Base-by-base conservation (phyloP, 2,329 filamentous ascomycete genomes). In the Aspergillus sp. region DNA sequence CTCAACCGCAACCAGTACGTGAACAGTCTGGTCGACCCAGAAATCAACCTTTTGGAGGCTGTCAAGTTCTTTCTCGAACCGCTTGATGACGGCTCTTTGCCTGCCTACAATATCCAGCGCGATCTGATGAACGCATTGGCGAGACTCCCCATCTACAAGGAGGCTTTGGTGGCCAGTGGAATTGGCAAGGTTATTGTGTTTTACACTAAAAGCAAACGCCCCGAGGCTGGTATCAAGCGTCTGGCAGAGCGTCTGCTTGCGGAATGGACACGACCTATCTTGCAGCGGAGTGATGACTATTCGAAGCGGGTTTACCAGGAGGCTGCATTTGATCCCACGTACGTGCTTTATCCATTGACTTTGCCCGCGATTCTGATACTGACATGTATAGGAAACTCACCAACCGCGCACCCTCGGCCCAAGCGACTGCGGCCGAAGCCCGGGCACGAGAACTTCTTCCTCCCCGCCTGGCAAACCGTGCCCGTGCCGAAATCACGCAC, bases 41-140 rank as follows among this genome's bases (percentile, higher is more conserved):
- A 98, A 63, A 94, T 86, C 63, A 96, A 97, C 72, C 86, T 98
- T 53, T 75, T 98, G 35, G 89, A 95, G 69, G 88, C 90, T 12
- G 89, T 98, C 62, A 90, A 91, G 64, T 97, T 95, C 78, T 97
- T 97, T 78, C 80, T 98, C 19, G 93, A 98, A 66, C 93, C 93
- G 1, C 79, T 97, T 41, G 90, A 91, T 60, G 91, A 97, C 64
- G 93, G 91, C 49, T 91, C 88, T 51, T 79, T 98, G 44, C 93
- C 93, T 0, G 91, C 93, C 25, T 98, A 96, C 73, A 93, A 93
- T 65, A 97, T 98, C 57, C 93, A 98, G 73, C 88, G 90, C 52
- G 90, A 97, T 65, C 81, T 98, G 39, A 93, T 98, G 66, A 81
- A 81, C 22, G 86, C 88, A 20, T 77, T 98, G 33, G 80, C 79